Conservation (phyloP, 495 filamentous ascomycete species). For the Trichoderma orchidacearum region DNA sequence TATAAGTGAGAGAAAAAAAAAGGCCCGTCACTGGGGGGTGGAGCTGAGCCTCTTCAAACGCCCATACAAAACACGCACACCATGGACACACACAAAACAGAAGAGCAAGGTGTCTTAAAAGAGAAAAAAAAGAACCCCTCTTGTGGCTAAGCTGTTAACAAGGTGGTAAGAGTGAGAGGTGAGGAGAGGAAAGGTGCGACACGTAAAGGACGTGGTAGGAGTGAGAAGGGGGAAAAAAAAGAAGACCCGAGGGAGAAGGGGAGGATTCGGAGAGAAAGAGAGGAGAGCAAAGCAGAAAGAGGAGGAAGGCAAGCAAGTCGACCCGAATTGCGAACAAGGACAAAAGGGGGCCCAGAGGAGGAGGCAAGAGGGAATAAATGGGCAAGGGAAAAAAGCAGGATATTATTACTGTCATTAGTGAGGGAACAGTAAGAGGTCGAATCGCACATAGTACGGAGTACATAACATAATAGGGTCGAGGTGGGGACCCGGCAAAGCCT, state of each 20-base stretch:
- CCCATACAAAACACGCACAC: too few species aligned
- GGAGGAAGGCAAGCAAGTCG: neutral
- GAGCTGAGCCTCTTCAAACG: neutral
- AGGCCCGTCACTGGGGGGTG: too few species aligned
- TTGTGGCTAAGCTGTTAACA: too few species aligned
- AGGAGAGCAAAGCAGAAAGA: neutral
- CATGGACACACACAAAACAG: neutral
- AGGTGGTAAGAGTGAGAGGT: too few species aligned
- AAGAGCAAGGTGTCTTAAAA: neutral
- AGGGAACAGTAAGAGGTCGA: neutral
- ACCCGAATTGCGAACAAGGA: neutral
- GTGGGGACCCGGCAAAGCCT: neutral
- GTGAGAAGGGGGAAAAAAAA: too few species aligned
- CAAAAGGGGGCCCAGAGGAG: neutral
- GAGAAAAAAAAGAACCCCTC: too few species aligned
- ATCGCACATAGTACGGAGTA: too few species aligned
- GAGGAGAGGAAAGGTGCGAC: too few species aligned
- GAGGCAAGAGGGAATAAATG: neutral
- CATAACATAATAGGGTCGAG: neutral
- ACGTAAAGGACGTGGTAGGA: too few species aligned
- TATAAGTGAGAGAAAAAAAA: neutral
- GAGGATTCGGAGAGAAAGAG: neutral
- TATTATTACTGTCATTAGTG: neutral
- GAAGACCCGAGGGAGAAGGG: neutral
- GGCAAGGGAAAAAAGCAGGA: slow-evolving; percentile 1